These are phyloP conservation scores for Ascochyta rabiei DNA, from an alignment of 2,329 filamentous ascomycete genomes.

Conservation along the genomic window DNA sequence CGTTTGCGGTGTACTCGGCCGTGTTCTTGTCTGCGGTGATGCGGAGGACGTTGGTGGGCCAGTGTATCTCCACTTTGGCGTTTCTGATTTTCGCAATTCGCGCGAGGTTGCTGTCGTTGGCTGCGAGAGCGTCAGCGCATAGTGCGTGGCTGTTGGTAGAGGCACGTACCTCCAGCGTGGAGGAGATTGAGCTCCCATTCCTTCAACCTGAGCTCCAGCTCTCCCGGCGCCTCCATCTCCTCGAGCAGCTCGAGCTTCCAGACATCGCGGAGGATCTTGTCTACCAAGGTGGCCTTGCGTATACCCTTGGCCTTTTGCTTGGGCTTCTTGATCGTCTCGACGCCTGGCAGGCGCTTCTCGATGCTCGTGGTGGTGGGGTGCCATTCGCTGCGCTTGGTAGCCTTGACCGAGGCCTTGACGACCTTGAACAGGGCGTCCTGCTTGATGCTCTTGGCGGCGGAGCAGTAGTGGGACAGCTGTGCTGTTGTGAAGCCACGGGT, in stretches of 20 bases:
- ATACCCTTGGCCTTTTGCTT: constrained; percentile 15
- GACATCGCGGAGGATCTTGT: constrained; percentile 41
- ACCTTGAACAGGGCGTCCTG: constrained; percentile 22
- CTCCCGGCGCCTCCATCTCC: constrained; percentile 44
- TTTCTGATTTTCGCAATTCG: constrained; percentile 35
- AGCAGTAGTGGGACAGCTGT: constrained; percentile 43
- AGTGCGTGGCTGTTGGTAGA: neutral
- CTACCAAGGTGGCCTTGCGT: constrained; percentile 40
- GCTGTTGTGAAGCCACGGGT: constrained; percentile 34
- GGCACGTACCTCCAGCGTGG: constrained; percentile 29
- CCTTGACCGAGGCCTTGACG: constrained; percentile 22
- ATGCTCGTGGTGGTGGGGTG: constrained; percentile 34
- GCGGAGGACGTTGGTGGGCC: constrained; percentile 35
- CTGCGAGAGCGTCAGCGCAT: constrained; percentile 16
- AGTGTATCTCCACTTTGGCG: constrained; percentile 39
- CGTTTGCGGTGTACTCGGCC: constrained; percentile 45
- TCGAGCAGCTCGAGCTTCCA: constrained; percentile 45
- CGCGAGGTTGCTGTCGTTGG: constrained; percentile 30
- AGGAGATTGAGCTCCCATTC: constrained; percentile 43
- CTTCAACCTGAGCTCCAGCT: constrained; percentile 43
- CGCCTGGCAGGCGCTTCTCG: constrained; percentile 31
- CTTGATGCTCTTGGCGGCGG: constrained; percentile 31
- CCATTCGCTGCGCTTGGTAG: constrained; percentile 39
- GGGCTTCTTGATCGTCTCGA: constrained; percentile 17
- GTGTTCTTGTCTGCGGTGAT: constrained; percentile 47